These are phyloP conservation scores for Amorphotheca resinae DNA, from an alignment of 495 filamentous ascomycete genomes.

Conservation along the genomic window DNA sequence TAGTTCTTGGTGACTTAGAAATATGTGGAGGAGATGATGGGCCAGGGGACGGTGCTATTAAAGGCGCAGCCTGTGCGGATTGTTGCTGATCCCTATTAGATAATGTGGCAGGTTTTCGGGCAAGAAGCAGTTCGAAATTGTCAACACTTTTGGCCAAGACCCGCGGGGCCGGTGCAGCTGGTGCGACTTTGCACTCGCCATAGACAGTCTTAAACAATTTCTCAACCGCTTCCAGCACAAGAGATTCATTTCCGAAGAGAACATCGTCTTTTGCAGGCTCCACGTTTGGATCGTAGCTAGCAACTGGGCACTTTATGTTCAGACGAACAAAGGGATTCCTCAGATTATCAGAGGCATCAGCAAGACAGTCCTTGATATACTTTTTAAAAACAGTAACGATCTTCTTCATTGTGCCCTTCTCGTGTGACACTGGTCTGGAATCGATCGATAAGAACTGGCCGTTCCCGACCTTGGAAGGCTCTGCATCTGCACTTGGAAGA, in stretches of 20 bases:
- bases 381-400: constrained; percentile 48
- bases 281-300: constrained; percentile 77
- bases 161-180: neutral
- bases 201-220: constrained; percentile 33
- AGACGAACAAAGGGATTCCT: constrained; percentile 63
- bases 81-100: neutral
- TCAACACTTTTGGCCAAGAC: neutral
- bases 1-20: neutral
- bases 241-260: constrained; percentile 50
- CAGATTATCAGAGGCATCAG: constrained; percentile 19
- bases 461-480: constrained; percentile 40
- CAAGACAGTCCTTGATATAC: constrained; percentile 27
- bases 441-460: constrained; percentile 68
- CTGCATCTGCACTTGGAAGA: constrained; percentile 40
- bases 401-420: constrained; percentile 52
- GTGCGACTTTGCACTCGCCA: constrained; percentile 3
- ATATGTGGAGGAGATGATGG: neutral
- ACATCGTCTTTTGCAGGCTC: constrained; percentile 88
- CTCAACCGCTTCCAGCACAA: constrained; percentile 32
- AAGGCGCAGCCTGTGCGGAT: neutral
- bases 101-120: constrained; percentile 3
- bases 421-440: constrained; percentile 55
- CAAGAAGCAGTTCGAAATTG: constrained; percentile 12
- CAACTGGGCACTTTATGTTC: constrained; percentile 55
- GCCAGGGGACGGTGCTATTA: neutral